These are phyloP conservation scores for Prosopis cineraria DNA, from an alignment of 306 rosid genomes.

Conservation along the genomic window DNA sequence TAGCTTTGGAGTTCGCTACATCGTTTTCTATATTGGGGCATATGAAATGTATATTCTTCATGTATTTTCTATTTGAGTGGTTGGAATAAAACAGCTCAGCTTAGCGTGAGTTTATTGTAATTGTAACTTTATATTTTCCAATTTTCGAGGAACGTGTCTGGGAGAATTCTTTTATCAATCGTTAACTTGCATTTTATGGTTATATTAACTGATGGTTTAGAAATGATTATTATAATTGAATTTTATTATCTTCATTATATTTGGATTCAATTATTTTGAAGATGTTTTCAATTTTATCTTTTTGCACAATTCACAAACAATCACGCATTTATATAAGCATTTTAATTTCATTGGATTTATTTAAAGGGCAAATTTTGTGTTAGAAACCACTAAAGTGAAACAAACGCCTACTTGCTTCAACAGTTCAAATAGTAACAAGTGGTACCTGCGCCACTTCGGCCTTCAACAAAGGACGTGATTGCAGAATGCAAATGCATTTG, in stretches of 20 bases:
- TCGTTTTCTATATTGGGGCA: neutral
- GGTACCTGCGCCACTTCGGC: too few species aligned
- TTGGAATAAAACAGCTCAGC: constrained; percentile 5
- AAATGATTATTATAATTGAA: neutral
- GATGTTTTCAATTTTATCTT: neutral
- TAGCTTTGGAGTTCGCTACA: neutral
- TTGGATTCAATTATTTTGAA: neutral
- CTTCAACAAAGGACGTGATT: too few species aligned
- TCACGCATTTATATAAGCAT: neutral
- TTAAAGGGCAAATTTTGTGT: too few species aligned
- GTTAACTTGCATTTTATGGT: neutral
- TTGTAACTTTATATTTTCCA: neutral
- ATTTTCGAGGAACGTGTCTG: neutral
- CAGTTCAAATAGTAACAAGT: too few species aligned
- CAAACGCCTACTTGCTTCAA: too few species aligned
- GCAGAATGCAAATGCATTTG: too few species aligned
- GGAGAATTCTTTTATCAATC: neutral
- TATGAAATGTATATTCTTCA: neutral
- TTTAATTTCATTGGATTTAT: too few species aligned
- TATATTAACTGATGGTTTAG: neutral
- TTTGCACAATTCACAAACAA: neutral
- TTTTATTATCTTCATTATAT: neutral
- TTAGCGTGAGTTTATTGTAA: neutral
- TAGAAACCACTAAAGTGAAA: too few species aligned
- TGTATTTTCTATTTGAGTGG: constrained; percentile 1